Conservation (phyloP, 495 filamentous ascomycete genomes). For the Penicillium arizonense region DNA sequence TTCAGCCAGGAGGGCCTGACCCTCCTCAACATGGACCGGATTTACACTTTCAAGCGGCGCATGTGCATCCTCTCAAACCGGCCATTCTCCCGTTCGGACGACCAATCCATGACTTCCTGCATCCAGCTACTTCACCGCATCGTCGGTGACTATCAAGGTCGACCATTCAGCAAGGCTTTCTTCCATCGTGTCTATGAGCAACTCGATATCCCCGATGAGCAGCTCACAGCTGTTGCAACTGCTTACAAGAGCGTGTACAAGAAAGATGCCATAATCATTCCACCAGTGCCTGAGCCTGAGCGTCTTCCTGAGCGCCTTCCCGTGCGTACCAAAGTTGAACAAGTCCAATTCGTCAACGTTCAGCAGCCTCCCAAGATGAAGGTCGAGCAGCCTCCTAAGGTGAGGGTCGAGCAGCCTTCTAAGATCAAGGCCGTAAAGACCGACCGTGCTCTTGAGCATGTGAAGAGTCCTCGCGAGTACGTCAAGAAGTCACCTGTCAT, state of each 20-base stretch:
- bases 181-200: constrained; percentile 63
- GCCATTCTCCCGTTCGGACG: constrained; percentile 24
- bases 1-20: constrained; percentile 70
- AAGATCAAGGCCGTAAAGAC: not conserved
- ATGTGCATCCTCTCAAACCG: constrained; percentile 54
- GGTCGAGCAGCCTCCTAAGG: not conserved
- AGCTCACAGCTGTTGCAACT: constrained; percentile 53
- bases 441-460: not conserved
- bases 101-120: constrained; percentile 46
- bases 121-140: constrained; percentile 60
- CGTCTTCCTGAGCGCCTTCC: not conserved
- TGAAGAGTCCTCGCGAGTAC: not conserved
- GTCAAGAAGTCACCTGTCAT: not conserved
- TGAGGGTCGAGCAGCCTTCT: not conserved
- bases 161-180: constrained; percentile 55
- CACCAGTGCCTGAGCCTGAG: constrained; percentile 13
- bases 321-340: not conserved
- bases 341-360: no score
- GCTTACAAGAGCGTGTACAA: constrained; percentile 59
- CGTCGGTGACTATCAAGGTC: constrained; percentile 57
- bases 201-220: constrained; percentile 52
- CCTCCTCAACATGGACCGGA: constrained; percentile 64
- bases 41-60: constrained; percentile 70
- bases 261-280: constrained; percentile 44
- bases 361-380: not conserved